Conservation (phyloP, 768 basidiomycete species). For the Kondoa subrosea region DNA sequence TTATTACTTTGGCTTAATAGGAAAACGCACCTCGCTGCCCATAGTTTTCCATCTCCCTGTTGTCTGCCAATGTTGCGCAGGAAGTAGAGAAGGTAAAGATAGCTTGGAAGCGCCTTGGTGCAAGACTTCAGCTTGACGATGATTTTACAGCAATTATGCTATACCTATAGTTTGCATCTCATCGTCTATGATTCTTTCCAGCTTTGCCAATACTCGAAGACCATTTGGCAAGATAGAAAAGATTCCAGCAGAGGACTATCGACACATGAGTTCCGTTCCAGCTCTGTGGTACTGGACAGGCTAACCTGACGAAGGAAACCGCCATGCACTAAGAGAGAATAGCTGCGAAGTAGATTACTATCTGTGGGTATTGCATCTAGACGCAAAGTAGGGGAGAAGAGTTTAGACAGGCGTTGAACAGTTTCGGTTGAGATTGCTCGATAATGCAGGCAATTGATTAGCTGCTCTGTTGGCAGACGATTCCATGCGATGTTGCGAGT, state of each 20-base stretch:
- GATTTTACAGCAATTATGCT: not conserved
- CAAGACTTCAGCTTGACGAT: not conserved
- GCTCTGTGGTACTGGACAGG: not conserved
- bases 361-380: not conserved
- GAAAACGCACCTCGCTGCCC: slow-evolving; percentile 13
- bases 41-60: slow-evolving; percentile 16
- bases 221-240: slow-evolving; percentile 15
- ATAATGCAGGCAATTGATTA: too few relatives aligned
- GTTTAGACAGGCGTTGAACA: not conserved
- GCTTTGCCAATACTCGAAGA: slow-evolving; percentile 12
- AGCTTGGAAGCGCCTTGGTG: slow-evolving; percentile 17
- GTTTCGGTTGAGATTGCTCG: not conserved
- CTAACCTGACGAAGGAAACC: slow-evolving; percentile 5
- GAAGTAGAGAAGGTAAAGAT: slow-evolving; percentile 13
- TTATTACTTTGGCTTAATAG: not conserved
- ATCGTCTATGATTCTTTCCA: slow-evolving; percentile 15
- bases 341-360: not conserved
- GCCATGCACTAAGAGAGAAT: slow-evolving; percentile 1
- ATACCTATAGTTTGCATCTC: slow-evolving; percentile 19
- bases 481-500: too few relatives aligned
- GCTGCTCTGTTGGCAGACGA: too few relatives aligned
- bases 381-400: not conserved
- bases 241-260: slow-evolving; percentile 21
- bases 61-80: slow-evolving; percentile 12
- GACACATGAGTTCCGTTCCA: not conserved